A percentile compares a stretch with the other conserved stretches of the same genome.
phyloP scores from a whole-genome alignment of 116 monocot genomes.

The Dioscorea cayenensis region DNA sequence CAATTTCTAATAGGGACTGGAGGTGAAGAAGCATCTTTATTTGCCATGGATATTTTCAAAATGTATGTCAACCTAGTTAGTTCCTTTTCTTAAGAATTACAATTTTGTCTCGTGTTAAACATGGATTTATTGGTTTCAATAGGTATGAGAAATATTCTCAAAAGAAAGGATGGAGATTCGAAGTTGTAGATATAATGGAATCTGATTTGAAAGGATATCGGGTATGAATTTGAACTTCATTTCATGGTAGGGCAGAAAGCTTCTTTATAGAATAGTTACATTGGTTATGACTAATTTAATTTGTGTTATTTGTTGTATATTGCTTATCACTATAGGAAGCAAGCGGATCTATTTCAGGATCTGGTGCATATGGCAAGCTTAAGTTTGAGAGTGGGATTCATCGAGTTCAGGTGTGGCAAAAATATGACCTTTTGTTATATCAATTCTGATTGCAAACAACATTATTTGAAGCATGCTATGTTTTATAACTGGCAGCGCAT shows the following conservation, averaged over 20 bases:
- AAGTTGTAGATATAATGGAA: slow-evolving; percentile 59
- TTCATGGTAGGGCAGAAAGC: background rate
- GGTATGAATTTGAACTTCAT: slow-evolving; percentile 23
- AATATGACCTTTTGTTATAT: background rate
- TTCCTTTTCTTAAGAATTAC: background rate
- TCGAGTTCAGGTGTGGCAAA: slow-evolving; percentile 79
- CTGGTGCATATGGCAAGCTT: slow-evolving; percentile 79
- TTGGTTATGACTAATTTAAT: background rate
- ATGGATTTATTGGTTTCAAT: slow-evolving; percentile 6
- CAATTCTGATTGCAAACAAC: background rate
- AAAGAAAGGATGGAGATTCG: slow-evolving; percentile 96
- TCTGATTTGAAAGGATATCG: slow-evolving; percentile 93
- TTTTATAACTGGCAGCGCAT: slow-evolving; percentile 53
- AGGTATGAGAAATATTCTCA: slow-evolving; percentile 94
- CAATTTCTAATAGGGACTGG: slow-evolving; percentile 68
- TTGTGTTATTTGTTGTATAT: slow-evolving; percentile 1
- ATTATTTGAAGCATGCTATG: background rate
- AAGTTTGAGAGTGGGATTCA: slow-evolving; percentile 99
- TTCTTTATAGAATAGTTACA: background rate
- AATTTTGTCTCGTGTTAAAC: background rate
- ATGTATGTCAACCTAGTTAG: slow-evolving; percentile 36
- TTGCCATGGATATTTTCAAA: slow-evolving; percentile 98
- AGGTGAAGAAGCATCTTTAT: slow-evolving; percentile 97
- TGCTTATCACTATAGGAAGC: slow-evolving; percentile 59
- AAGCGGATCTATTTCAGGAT: slow-evolving; percentile 87